Conservation (phyloP, 352 stramenopile species). For the Pythium coloratum region DNA sequence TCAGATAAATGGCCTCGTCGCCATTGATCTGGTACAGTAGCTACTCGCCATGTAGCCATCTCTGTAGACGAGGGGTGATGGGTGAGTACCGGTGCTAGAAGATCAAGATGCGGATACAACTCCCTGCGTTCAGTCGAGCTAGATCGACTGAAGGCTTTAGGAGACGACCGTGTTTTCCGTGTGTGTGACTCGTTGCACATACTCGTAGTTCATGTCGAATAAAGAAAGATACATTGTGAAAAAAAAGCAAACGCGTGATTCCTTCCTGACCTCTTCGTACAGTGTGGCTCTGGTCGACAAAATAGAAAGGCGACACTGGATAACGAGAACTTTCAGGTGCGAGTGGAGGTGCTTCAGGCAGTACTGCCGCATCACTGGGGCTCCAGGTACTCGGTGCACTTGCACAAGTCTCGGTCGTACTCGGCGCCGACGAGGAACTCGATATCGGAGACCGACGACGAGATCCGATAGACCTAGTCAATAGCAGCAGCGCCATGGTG, state of each 20-base stretch:
- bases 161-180: background rate
- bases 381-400: slow-evolving; percentile 76
- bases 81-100: background rate
- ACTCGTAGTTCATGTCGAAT: slow-evolving; percentile 19
- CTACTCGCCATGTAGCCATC: slow-evolving; percentile 1
- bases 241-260: background rate
- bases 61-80: slow-evolving; percentile 7
- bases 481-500: background rate
- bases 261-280: background rate
- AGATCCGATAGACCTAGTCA: slow-evolving; percentile 75
- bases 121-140: background rate
- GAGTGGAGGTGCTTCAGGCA: too few relatives aligned
- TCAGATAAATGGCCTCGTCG: slow-evolving; percentile 50
- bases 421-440: slow-evolving; percentile 87
- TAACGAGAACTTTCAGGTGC: background rate
- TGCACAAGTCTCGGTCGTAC: slow-evolving; percentile 83
- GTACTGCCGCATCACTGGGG: slow-evolving; percentile 29
- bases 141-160: background rate
- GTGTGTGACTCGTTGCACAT: slow-evolving; percentile 14
- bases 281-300: slow-evolving; percentile 2
- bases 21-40: background rate
- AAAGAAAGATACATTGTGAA: slow-evolving; percentile 29
- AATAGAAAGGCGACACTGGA: background rate
- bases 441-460: slow-evolving; percentile 71
- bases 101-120: background rate